Conservation (phyloP, 2,329 filamentous ascomycete genomes). For the Xylariomycetidae sp. region DNA sequence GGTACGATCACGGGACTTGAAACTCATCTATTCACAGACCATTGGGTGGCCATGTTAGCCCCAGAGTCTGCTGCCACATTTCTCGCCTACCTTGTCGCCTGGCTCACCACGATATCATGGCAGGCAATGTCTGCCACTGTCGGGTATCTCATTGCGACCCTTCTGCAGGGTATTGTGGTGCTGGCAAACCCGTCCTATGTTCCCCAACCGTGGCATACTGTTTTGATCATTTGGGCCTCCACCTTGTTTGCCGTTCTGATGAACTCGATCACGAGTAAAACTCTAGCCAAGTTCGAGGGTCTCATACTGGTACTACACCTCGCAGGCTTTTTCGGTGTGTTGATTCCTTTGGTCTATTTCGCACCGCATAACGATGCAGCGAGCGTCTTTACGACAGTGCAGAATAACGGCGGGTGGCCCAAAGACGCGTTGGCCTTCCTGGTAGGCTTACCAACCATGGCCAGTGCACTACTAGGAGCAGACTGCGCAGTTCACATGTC, state of each 20-base stretch:
- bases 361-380: slow-evolving; percentile 25
- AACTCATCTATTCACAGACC: slow-evolving; percentile 7
- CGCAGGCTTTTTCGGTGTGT: slow-evolving; percentile 31
- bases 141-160: slow-evolving; percentile 13
- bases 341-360: slow-evolving; percentile 24
- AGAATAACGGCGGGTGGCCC: slow-evolving; percentile 39
- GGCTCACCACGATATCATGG: slow-evolving; percentile 20
- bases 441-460: slow-evolving; percentile 11
- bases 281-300: slow-evolving; percentile 18
- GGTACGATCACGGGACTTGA: too few species aligned
- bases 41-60: slow-evolving; percentile 22
- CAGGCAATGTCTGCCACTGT: slow-evolving; percentile 14
- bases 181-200: slow-evolving; percentile 13
- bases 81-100: slow-evolving; percentile 20
- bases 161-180: slow-evolving; percentile 18
- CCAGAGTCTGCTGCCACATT: slow-evolving; percentile 14
- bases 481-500: slow-evolving; percentile 19
- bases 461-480: slow-evolving; percentile 10
- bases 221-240: slow-evolving; percentile 17
- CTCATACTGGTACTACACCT: slow-evolving; percentile 25
- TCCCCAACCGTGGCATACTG: slow-evolving; percentile 16
- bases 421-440: slow-evolving; percentile 36
- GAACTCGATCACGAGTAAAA: slow-evolving; percentile 15
- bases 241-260: slow-evolving; percentile 11
- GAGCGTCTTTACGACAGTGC: slow-evolving; percentile 34